These are phyloP conservation scores for Trametes cingulata DNA, from an alignment of 768 basidiomycete genomes.

Conservation along the genomic window DNA sequence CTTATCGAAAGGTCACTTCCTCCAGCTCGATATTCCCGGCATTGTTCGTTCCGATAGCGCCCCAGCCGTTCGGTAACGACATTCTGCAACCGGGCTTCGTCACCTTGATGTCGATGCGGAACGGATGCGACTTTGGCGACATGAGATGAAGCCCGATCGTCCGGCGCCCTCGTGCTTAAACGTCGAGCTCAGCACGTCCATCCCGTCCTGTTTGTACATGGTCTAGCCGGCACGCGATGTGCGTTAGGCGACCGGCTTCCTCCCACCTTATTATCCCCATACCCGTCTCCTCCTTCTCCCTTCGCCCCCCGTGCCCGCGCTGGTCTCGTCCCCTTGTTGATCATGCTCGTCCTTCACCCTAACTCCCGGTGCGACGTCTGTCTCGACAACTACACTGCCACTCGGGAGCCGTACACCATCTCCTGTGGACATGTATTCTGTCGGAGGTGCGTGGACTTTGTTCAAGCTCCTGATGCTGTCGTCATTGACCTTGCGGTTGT, in stretches of 20 bases:
- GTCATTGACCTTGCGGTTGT: neutral
- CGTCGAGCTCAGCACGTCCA: conserved; percentile 20
- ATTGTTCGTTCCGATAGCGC: conserved; percentile 19
- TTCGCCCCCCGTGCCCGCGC: conserved; percentile 26
- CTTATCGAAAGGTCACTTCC: conserved; percentile 26
- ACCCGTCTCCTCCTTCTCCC: conserved; percentile 4
- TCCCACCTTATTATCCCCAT: conserved; percentile 26
- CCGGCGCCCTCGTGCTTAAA: conserved; percentile 25
- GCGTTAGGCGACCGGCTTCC: conserved; percentile 31
- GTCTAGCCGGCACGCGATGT: conserved; percentile 32
- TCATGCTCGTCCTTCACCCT: conserved; percentile 67
- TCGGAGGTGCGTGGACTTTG: conserved; percentile 22
- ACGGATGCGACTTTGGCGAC: conserved; percentile 12
- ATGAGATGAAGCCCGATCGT: conserved; percentile 30
- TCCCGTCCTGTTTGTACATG: conserved; percentile 23
- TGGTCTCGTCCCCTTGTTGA: conserved; percentile 32
- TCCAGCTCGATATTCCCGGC: conserved; percentile 15
- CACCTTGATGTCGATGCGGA: conserved; percentile 20
- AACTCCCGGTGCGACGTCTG: conserved; percentile 78
- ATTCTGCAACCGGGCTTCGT: conserved; percentile 17
- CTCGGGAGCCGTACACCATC: conserved; percentile 63
- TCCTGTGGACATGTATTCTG: conserved; percentile 74
- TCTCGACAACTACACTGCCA: conserved; percentile 58
- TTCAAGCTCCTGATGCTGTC: conserved; percentile 11
- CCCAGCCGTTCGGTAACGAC: conserved; percentile 23